Evolutionary conservation across 805 yeast genomes (phyloP).

Genomic region (Ogataea henricii): DNA sequence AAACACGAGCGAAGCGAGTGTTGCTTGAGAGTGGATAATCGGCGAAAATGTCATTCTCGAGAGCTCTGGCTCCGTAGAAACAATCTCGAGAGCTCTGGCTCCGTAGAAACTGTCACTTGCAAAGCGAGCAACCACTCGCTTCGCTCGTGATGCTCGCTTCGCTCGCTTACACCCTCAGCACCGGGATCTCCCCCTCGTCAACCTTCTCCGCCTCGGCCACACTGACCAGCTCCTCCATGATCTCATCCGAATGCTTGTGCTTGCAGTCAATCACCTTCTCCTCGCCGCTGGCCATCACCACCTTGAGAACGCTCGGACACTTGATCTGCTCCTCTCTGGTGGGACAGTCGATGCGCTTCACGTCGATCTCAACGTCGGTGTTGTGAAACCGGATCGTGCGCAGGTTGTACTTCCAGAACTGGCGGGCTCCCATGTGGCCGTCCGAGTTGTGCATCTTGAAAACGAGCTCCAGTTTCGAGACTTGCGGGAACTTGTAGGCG

Average conservation of each 20-base stretch:
- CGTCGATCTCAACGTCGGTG: constrained; percentile 64
- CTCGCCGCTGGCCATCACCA: constrained; percentile 42
- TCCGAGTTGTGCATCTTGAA: constrained; percentile 49
- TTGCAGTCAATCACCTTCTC: constrained; percentile 54
- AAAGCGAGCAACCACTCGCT: background rate
- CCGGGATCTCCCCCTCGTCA: constrained; percentile 46
- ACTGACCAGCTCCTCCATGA: constrained; percentile 56
- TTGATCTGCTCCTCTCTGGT: constrained; percentile 44
- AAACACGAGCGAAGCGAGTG: too few species aligned
- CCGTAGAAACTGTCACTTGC: background rate
- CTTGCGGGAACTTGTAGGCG: constrained; percentile 40
- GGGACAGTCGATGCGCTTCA: constrained; percentile 51
- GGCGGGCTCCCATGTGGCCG: constrained; percentile 69
- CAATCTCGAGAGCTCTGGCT: too few species aligned
- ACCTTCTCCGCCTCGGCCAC: constrained; percentile 54
- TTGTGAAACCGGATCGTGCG: constrained; percentile 84
- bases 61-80: too few species aligned
- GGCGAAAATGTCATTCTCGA: too few species aligned
- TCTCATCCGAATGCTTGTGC: constrained; percentile 48
- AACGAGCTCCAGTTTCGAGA: constrained; percentile 50
- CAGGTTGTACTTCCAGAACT: constrained; percentile 72
- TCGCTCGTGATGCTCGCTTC: background rate
- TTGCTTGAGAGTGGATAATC: too few species aligned
- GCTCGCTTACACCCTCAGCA: constrained; percentile 9
- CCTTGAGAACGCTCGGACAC: constrained; percentile 48